Base-by-base conservation (phyloP, 2,329 filamentous ascomycete species). In the Penicillium sp. region DNA sequence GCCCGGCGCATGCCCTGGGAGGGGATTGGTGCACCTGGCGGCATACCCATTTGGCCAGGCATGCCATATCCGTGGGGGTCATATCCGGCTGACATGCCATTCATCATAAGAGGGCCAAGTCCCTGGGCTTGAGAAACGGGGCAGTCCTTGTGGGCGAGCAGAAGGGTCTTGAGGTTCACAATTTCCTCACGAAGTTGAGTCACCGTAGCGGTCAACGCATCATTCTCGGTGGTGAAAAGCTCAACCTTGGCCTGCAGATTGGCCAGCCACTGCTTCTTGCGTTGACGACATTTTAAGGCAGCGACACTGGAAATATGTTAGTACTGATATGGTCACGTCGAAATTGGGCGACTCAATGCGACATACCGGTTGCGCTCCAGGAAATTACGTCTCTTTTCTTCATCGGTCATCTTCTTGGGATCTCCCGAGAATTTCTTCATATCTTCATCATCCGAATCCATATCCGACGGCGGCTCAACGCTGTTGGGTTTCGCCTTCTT, bases 321-420 rank as follows among this genome's bases (percentile, higher is more conserved):
- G 72, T 47, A 53, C n/a, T 54, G 24, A 19, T n/a, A 3, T 22
- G 26, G 7, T 33, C 14, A 45, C 24, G 43, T 19, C 4, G n/a
- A 22, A 2, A 21, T 26, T 42, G 9, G 24, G 13, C 3, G n/a
- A 14, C 11, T 31, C 8, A 22, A 7, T 11, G 13, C 4, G 24
- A 51, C 86, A 68, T 86, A 96, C 93, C 93, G 87, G 75, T 99
- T 99, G 27, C 95, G 84, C 72, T 99, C 95, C 2, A 99, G 81
- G 75, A 99, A 99, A 73, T 98, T 99, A 79, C 96, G 96, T 43
- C 95, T 85, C 81, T 99, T 99, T 79, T 99, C 95, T 71, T 98
- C 95, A 55, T 98, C 95, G 0, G 93, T 97, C 91, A 97, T 96
- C 81, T 96, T 97, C 67, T 88, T 85, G 42, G 81, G 75, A 48